Evolutionary conservation across 495 filamentous ascomycete species (phyloP).

Genomic region (Daldinia vernicosa): DNA sequence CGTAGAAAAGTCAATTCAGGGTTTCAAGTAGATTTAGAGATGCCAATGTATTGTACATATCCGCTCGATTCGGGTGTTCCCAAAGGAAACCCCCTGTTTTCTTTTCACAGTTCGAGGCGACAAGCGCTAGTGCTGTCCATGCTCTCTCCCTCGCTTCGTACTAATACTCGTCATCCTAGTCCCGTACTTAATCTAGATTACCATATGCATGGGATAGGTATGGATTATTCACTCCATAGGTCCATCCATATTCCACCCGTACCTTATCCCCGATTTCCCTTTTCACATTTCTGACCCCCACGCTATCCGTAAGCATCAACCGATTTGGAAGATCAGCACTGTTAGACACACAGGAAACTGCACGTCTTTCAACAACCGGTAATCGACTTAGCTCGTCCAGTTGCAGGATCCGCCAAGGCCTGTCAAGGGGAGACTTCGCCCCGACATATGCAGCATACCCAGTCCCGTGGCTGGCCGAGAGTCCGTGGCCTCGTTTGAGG

Average conservation of each 20-base stretch:
- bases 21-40: constrained; percentile 7
- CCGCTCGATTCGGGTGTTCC: background rate
- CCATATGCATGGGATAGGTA: constrained; percentile 26
- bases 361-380: constrained; percentile 21
- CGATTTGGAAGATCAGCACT: background rate
- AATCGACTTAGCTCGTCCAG: constrained; percentile 9
- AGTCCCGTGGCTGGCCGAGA: constrained; percentile 24
- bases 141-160: background rate
- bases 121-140: constrained; percentile 5
- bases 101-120: background rate
- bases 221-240: background rate
- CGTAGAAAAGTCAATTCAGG: background rate
- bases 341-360: background rate
- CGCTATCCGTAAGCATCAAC: constrained; percentile 10
- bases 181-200: constrained; percentile 27
- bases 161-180: background rate
- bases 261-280: background rate
- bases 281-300: constrained; percentile 22
- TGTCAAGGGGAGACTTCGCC: constrained; percentile 6
- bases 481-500: constrained; percentile 28
- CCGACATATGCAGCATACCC: constrained; percentile 16
- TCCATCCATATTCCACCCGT: background rate
- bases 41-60: background rate
- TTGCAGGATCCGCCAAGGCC: constrained; percentile 21
- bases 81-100: background rate